These are phyloP conservation scores for Diplodia mutila DNA, from an alignment of 2,329 filamentous ascomycete genomes.

Conservation along the genomic window DNA sequence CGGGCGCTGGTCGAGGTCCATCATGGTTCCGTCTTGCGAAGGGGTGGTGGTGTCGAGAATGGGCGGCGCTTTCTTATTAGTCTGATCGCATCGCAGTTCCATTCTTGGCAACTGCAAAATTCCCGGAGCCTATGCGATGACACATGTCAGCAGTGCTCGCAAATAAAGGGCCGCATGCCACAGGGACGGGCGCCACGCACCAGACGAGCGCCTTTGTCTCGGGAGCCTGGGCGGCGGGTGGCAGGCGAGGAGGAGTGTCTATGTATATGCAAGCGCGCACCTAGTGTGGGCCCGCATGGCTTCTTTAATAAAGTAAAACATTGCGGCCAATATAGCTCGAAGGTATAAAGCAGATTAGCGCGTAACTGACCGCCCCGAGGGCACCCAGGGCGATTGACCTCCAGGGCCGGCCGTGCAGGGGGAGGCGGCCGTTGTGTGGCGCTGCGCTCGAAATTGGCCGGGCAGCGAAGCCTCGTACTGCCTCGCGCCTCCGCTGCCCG, in stretches of 20 bases:
- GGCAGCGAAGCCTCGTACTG: constrained; percentile 13
- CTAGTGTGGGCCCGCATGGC: constrained; percentile 20
- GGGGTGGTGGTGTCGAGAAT: constrained; percentile 26
- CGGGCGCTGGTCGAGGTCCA: constrained; percentile 35
- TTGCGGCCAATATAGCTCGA: constrained; percentile 27
- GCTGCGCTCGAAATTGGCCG: constrained; percentile 25
- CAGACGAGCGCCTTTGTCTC: constrained; percentile 24
- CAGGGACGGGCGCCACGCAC: constrained; percentile 21
- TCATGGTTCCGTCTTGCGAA: constrained; percentile 26
- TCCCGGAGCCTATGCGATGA: constrained; percentile 37
- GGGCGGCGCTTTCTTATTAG: constrained; percentile 29
- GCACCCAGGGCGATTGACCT: constrained; percentile 37
- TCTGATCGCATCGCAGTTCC: constrained; percentile 42
- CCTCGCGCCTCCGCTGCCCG: constrained; percentile 39
- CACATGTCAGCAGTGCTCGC: constrained; percentile 26
- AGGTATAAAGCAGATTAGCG: constrained; percentile 30
- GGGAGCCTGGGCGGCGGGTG: constrained; percentile 8
- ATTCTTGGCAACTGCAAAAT: constrained; percentile 46
- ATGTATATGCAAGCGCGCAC: constrained; percentile 27
- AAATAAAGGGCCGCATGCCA: constrained; percentile 19
- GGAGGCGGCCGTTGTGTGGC: constrained; percentile 29
- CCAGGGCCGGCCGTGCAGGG: constrained; percentile 39
- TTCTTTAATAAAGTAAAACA: constrained; percentile 38
- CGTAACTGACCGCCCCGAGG: constrained; percentile 38
- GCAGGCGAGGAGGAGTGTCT: constrained; percentile 42